Evolutionary conservation across 2,329 filamentous ascomycete species (phyloP), one percentile per base, ranked within the genome.

Genomic region (Pseudogymnoascus sp.): DNA sequence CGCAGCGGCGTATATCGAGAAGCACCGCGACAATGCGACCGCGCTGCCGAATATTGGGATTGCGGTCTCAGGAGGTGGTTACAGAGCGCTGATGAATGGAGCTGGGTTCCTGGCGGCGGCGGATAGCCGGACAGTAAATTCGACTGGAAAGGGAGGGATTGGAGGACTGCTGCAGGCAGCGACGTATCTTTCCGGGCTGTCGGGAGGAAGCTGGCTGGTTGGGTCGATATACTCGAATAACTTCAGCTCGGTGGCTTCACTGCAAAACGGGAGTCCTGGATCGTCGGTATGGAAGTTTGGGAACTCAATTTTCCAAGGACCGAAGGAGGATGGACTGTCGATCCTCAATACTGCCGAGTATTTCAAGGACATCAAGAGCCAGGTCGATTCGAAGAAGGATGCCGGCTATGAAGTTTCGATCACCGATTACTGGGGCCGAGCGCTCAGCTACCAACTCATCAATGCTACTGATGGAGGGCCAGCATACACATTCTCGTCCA

Each of bases 341-440:
- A 66, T 87, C 6, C 71, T 88, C 14, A 76, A 78, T 65, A 82
- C 80, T 1, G 79, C 78, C 1, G 75, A 81, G 28, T 92, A 93
- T 73, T 92, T 84, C 70, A 74, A 74, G 2, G 78, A 85, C 28
- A 74, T 93, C 14, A 70, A 77, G 5, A 74, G 82, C 9, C 78
- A 83, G 12, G 87, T 92, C 0, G 67, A 78, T 0, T 77, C 72
- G 3, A 94, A 93, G 75, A 69, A 71, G 1, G 73, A 86, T 63
- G 87, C 86, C 14, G 84, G 85, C 0, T 92, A 81, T 70, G 77
- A 86, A 52, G 84, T 83, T 3, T 89, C 90, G 7, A 80, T 96
- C 63, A 96, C 92, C 0, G 92, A 97, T 76, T 91, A 91, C 74
- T 96, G 92, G 88, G 90, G 90, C 28, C 88, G 92, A 63, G 90